Evolutionary conservation across 257 asterid genomes (phyloP).

Genomic region (Lycium ferocissimum): DNA sequence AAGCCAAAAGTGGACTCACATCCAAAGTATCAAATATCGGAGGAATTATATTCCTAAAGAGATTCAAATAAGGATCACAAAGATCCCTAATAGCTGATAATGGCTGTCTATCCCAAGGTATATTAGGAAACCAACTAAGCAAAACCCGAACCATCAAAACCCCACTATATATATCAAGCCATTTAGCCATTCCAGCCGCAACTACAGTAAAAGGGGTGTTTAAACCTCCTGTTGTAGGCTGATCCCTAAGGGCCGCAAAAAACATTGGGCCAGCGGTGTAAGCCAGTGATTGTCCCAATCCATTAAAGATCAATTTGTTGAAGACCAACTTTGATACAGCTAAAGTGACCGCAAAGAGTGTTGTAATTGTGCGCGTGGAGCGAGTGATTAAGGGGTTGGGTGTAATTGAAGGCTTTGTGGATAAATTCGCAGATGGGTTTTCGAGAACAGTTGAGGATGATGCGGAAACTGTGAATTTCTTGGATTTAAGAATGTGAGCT

Average conservation of each 20-base stretch:
- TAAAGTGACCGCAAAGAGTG: slow-evolving; percentile 56
- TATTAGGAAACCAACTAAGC: slow-evolving; percentile 95
- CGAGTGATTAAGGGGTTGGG: slow-evolving; percentile 55
- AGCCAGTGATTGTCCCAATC: slow-evolving; percentile 46
- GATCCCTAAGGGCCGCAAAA: slow-evolving; percentile 71
- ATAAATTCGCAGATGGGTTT: slow-evolving; percentile 8
- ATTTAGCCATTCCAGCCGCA: slow-evolving; percentile 89
- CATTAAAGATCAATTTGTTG: slow-evolving; percentile 43
- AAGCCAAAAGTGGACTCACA: slow-evolving; percentile 84
- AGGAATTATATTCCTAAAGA: slow-evolving; percentile 87
- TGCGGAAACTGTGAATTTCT: slow-evolving; percentile 38
- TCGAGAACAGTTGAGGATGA: slow-evolving; percentile 37
- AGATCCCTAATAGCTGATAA: slow-evolving; percentile 87
- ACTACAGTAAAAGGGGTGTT: slow-evolving; percentile 90
- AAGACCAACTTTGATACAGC: slow-evolving; percentile 57
- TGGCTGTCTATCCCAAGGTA: slow-evolving; percentile 97
- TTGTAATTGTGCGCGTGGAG: slow-evolving; percentile 76
- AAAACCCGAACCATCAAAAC: slow-evolving; percentile 87
- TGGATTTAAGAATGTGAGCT: slow-evolving; percentile 9
- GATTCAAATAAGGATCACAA: slow-evolving; percentile 92
- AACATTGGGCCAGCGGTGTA: slow-evolving; percentile 70
- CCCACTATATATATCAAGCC: slow-evolving; percentile 89
- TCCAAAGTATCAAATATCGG: slow-evolving; percentile 83
- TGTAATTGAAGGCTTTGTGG: slow-evolving; percentile 20
- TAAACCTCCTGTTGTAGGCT: slow-evolving; percentile 47